Evolutionary conservation across 768 basidiomycete genomes (phyloP), one percentile per base, ranked within the genome.

Genomic region (Pleurotus pulmonarius): DNA sequence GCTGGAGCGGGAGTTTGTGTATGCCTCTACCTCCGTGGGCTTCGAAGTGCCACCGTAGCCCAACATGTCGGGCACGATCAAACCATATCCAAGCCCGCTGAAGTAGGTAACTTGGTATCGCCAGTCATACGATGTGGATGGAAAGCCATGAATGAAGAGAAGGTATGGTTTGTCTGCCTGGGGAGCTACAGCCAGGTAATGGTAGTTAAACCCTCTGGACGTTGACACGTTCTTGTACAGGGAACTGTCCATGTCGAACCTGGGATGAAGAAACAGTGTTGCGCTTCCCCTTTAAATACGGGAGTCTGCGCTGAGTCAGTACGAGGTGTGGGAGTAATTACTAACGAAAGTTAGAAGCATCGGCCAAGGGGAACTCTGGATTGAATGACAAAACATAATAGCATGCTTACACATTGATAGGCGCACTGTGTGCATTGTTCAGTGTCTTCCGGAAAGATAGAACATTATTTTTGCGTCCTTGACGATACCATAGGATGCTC

Each of bases 1-100:
- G 25, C 64, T 66, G 39, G 81, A 63, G 24, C 67, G 60, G 52
- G 64, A 71, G 15, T 52, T 25, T 3, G 59, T 56, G 64, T 81
- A 83, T 6, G 65, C 62, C 5, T 57, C 60, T 1, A 64, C 56
- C 47, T 78, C 74, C 0, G 59, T 55, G 1, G 81, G 81, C 58
- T 80, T 79, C 59, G 71, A 71, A 7, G 80, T 81, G 2, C 72
- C 73, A 7, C 80, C 82, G 55, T 79, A 82, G 3, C 82, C 82
- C 25, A 83, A 73, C 69, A 79, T 71, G 61, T 83, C 80, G 1
- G 78, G 80, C 1, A 71, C 76, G 48, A 83, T 64, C 46, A 83
- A 58, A 4, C 75, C 73, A 60, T 78, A 81, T 5, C 78, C 77
- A 37, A 64, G 59, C 8, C 58, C 61, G 26, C 64, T 55, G 64